Conservation (phyloP, 2,329 filamentous ascomycete species). For the Pseudocercospora fuligena region DNA sequence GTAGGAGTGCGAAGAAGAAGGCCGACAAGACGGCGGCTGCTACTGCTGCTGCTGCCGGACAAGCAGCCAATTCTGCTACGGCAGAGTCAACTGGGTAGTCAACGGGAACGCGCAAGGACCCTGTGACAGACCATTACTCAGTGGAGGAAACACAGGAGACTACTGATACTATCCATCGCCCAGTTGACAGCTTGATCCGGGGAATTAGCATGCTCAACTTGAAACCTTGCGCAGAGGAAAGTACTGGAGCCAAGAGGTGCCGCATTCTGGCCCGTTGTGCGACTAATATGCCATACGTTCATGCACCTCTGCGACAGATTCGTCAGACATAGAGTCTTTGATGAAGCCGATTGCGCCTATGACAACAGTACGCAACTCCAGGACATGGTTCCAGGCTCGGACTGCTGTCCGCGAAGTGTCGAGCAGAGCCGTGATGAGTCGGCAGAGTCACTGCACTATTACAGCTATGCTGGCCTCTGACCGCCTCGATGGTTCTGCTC, state of each 20-base stretch:
- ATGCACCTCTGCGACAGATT: conserved; percentile 78
- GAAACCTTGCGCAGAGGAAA: conserved; percentile 37
- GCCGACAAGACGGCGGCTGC: too few species aligned
- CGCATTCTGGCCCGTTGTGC: conserved; percentile 78
- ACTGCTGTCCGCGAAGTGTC: too few species aligned
- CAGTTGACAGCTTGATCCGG: conserved; percentile 26
- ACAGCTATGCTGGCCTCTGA: too few species aligned
- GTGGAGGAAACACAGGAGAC: conserved; percentile 11
- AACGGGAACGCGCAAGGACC: conserved; percentile 31
- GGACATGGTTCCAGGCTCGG: too few species aligned
- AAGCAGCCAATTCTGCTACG: too few species aligned
- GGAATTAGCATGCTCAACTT: conserved; percentile 42
- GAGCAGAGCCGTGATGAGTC: too few species aligned
- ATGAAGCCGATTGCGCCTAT: conserved; percentile 85
- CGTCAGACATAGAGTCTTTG: conserved; percentile 81
- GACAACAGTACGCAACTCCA: too few species aligned
- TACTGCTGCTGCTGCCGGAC: too few species aligned
- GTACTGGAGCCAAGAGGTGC: conserved; percentile 56
- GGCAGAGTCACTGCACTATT: too few species aligned
- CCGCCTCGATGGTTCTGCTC: too few species aligned
- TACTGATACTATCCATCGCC: conserved; percentile 12
- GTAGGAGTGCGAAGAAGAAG: too few species aligned
- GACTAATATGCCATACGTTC: conserved; percentile 72
- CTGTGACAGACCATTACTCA: not conserved
- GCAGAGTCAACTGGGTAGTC: too few species aligned